Percentiles rank a stretch among this genome's conserved stretches.
Conservation (phyloP, 129 eudicot genomes). For the Dittrichia graveolens region DNA sequence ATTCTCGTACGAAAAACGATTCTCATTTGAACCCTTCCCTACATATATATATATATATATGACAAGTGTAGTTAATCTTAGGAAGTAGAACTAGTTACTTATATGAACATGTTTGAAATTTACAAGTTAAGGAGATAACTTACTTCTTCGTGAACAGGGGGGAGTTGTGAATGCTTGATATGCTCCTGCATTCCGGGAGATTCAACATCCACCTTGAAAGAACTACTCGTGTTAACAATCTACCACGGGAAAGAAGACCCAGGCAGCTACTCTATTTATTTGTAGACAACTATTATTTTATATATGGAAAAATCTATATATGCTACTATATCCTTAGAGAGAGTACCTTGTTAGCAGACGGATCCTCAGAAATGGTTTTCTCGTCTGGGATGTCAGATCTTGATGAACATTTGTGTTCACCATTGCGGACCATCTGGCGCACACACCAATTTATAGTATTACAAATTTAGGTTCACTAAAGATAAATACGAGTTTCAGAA, state of each 20-base stretch:
- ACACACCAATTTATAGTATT: slow-evolving; percentile 23
- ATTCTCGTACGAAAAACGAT: too few species aligned
- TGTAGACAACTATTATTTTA: slow-evolving; percentile 2
- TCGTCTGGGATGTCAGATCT: slow-evolving; percentile 58
- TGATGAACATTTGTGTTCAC: slow-evolving; percentile 76
- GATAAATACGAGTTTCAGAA: background rate
- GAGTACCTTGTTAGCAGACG: slow-evolving; percentile 41
- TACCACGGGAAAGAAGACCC: slow-evolving; percentile 7
- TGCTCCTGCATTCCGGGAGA: slow-evolving; percentile 45
- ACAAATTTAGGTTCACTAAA: background rate
- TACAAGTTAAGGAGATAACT: slow-evolving; percentile 27
- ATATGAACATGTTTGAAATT: background rate
- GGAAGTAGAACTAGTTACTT: too few species aligned
- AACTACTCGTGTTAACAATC: slow-evolving; percentile 44
- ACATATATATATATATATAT: too few species aligned
- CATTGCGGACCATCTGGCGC: slow-evolving; percentile 79
- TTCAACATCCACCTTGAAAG: slow-evolving; percentile 43
- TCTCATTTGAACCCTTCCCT: too few species aligned
- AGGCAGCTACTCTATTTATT: background rate
- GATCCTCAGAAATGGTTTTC: slow-evolving; percentile 69
- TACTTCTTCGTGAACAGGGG: slow-evolving; percentile 70
- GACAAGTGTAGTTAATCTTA: background rate
- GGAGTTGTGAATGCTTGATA: slow-evolving; percentile 42
- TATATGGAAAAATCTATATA: background rate
- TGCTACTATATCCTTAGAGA: background rate